phyloP scores from a whole-genome alignment of 306 rosid species.

The Hippophae tibetana region DNA sequence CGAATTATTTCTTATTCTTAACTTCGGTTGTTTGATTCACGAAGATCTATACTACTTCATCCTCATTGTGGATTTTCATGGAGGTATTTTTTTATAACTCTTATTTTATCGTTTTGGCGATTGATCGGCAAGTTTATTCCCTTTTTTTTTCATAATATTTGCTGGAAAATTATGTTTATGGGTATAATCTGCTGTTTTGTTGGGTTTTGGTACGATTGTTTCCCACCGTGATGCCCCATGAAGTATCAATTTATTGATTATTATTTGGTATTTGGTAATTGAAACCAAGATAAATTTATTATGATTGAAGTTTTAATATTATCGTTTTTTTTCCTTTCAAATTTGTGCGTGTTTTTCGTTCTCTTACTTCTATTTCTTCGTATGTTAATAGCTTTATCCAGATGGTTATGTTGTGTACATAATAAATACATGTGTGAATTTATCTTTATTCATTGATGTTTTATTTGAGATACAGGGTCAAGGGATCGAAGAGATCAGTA shows the following conservation, averaged over 20 bases:
- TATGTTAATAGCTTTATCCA: background rate
- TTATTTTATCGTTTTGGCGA: background rate
- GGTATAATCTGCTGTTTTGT: too few species aligned
- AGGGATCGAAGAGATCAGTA: slow-evolving; percentile 42
- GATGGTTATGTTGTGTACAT: background rate
- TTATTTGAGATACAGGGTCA: slow-evolving; percentile 31
- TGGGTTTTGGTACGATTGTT: too few species aligned
- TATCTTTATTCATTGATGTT: slow-evolving; percentile 1
- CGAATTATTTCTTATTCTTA: slow-evolving; percentile 1
- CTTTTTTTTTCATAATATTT: too few species aligned
- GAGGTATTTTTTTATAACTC: slow-evolving; percentile 14
- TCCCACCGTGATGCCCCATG: too few species aligned
- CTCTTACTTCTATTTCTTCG: too few species aligned
- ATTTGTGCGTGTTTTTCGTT: too few species aligned
- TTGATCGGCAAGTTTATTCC: background rate
- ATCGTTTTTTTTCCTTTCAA: too few species aligned
- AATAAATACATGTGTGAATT: too few species aligned
- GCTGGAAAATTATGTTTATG: background rate
- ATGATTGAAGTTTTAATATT: too few species aligned
- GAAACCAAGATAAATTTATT: too few species aligned
- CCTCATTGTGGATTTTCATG: slow-evolving; percentile 7
- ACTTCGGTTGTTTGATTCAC: background rate
- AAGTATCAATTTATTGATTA: too few species aligned
- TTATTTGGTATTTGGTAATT: too few species aligned
- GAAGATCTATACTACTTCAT: background rate